Evolutionary conservation across 1,284 basidiomycete species (phyloP).

Genomic region (Phylloboletellus chloephorus): DNA sequence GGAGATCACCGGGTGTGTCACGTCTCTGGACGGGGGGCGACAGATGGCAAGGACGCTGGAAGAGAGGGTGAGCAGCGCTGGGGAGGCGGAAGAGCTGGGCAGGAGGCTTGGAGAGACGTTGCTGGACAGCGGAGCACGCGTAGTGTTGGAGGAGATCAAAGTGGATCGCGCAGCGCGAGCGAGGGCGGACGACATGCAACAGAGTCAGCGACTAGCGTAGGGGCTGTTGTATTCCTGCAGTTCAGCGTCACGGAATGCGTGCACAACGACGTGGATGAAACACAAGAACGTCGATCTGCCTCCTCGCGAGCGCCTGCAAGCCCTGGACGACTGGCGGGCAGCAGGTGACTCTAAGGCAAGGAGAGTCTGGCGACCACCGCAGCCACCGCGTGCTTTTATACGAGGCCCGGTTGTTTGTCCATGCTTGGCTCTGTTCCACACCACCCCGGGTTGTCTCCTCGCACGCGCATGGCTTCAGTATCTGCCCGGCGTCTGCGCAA

Average conservation of each 20-base stretch:
- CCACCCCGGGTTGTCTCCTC: too few species aligned
- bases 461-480: conserved; percentile 65
- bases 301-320: conserved; percentile 49
- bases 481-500: conserved; percentile 63
- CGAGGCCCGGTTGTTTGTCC: conserved; percentile 20
- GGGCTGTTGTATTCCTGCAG: conserved; percentile 26
- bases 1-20: conserved; percentile 73
- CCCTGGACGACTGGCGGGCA: conserved; percentile 30
- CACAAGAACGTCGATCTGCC: conserved; percentile 36
- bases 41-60: conserved; percentile 68
- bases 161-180: conserved; percentile 57
- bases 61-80: conserved; percentile 46
- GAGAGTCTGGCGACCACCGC: conserved; percentile 23
- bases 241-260: conserved; percentile 29
- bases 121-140: conserved; percentile 64
- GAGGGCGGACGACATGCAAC: conserved; percentile 41
- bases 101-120: conserved; percentile 58
- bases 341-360: conserved; percentile 40
- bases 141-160: conserved; percentile 77
- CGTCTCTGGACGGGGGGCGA: conserved; percentile 62
- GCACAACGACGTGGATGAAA: conserved; percentile 32
- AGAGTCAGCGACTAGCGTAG: conserved; percentile 10
- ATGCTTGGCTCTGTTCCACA: too few species aligned
- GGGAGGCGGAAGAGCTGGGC: conserved; percentile 69
- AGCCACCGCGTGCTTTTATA: conserved; percentile 15